A percentile compares a stretch with the other conserved stretches of the same genome.
Conservation (phyloP, 768 basidiomycete species). For the Tubosaeta sp. region DNA sequence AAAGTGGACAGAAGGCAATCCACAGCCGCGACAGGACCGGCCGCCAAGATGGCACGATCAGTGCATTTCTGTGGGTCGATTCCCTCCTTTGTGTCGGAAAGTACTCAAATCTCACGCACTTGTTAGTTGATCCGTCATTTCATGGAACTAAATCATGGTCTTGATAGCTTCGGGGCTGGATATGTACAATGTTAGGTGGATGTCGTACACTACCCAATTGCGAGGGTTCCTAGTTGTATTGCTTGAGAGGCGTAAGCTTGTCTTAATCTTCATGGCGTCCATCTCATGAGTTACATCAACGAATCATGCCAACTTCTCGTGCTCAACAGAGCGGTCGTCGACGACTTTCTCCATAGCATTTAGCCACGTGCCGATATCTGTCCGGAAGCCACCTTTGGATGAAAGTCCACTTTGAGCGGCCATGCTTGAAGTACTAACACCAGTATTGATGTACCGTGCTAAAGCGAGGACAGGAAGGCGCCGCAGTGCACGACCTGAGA, state of each 20-base stretch:
- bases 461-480: constrained; percentile 93
- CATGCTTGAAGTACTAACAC: constrained; percentile 24
- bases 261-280: neutral
- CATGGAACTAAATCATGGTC: constrained; percentile 8
- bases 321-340: constrained; percentile 48
- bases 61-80: constrained; percentile 22
- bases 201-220: neutral
- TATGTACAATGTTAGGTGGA: constrained; percentile 2
- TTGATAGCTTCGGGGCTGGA: constrained; percentile 1
- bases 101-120: constrained; percentile 1
- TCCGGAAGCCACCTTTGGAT: constrained; percentile 10
- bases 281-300: neutral
- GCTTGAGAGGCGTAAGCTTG: neutral
- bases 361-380: constrained; percentile 68
- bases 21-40: constrained; percentile 2
- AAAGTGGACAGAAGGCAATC: neutral
- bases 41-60: neutral
- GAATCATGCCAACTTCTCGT: constrained; percentile 40
- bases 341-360: constrained; percentile 82
- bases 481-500: constrained; percentile 90
- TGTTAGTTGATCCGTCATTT: constrained; percentile 24
- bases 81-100: neutral
- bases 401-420: constrained; percentile 4
- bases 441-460: constrained; percentile 70
- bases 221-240: neutral